Evolutionary conservation across 495 filamentous ascomycete genomes (phyloP).

Genomic region (Talaromyces stipitatus): DNA sequence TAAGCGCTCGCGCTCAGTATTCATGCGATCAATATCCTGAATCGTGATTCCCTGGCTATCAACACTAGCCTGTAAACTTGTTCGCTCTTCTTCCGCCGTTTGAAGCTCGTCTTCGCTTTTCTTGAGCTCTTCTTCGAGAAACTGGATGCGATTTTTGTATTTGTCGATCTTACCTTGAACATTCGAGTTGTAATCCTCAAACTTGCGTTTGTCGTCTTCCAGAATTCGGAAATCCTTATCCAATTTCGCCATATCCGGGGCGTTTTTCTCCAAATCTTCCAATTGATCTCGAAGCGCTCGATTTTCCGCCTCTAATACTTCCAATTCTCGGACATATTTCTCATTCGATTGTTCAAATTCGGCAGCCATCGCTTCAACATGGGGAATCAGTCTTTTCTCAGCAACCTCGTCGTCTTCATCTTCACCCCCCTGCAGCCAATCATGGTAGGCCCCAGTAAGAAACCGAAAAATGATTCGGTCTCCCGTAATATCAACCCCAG

Average conservation of each 20-base stretch:
- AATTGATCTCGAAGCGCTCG: conserved; percentile 71
- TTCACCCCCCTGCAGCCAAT: conserved; percentile 76
- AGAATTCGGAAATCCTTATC: conserved; percentile 80
- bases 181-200: conserved; percentile 79
- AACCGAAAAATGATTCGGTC: conserved; percentile 94
- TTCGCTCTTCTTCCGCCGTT: conserved; percentile 70
- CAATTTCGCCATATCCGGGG: conserved; percentile 70
- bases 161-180: conserved; percentile 77
- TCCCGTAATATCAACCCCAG: conserved; percentile 74
- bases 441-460: conserved; percentile 77
- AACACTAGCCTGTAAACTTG: conserved; percentile 72
- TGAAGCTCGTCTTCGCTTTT: conserved; percentile 70
- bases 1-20: conserved; percentile 82
- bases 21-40: conserved; percentile 98
- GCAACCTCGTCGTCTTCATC: conserved; percentile 79
- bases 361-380: conserved; percentile 80
- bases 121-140: conserved; percentile 70
- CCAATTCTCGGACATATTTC: conserved; percentile 71
- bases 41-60: conserved; percentile 91
- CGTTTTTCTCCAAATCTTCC: conserved; percentile 76
- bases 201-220: conserved; percentile 85
- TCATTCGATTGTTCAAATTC: conserved; percentile 81
- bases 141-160: conserved; percentile 65
- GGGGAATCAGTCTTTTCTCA: conserved; percentile 64
- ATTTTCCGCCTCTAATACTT: conserved; percentile 77